Evolutionary conservation across 1,284 basidiomycete genomes (phyloP).

Genomic region (Puccinia hordei): DNA sequence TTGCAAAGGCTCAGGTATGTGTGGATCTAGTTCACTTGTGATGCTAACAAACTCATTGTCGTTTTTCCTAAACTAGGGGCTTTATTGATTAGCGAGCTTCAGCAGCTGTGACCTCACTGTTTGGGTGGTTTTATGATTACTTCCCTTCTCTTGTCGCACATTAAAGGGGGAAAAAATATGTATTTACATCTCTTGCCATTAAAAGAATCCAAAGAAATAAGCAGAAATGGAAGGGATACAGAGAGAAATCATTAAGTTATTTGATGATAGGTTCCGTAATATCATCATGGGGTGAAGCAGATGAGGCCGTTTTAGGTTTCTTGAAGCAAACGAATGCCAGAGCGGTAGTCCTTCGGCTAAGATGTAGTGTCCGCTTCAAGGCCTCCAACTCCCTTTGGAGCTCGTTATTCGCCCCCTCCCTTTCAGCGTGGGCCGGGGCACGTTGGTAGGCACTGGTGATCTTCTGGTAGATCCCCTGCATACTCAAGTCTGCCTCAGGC

Average conservation of each 20-base stretch:
- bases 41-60: too few species aligned
- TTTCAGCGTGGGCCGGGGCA: slow-evolving; percentile 61
- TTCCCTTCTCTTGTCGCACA: too few species aligned
- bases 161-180: too few species aligned
- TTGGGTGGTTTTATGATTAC: too few species aligned
- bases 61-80: too few species aligned
- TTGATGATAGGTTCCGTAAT: background rate
- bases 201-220: too few species aligned
- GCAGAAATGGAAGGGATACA: background rate
- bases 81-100: too few species aligned
- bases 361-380: slow-evolving; percentile 83
- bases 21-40: too few species aligned
- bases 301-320: slow-evolving; percentile 42
- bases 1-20: too few species aligned
- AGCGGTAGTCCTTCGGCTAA: slow-evolving; percentile 83
- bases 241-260: background rate
- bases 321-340: slow-evolving; percentile 83
- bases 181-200: too few species aligned
- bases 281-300: slow-evolving; percentile 18
- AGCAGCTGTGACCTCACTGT: too few species aligned
- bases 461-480: slow-evolving; percentile 88
- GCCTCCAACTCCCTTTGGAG: slow-evolving; percentile 83
- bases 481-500: slow-evolving; percentile 72
- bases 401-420: slow-evolving; percentile 64
- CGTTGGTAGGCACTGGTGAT: slow-evolving; percentile 88